phyloP scores from a whole-genome alignment of 169 alveolate genomes.

The Amoebophrya sp. region DNA sequence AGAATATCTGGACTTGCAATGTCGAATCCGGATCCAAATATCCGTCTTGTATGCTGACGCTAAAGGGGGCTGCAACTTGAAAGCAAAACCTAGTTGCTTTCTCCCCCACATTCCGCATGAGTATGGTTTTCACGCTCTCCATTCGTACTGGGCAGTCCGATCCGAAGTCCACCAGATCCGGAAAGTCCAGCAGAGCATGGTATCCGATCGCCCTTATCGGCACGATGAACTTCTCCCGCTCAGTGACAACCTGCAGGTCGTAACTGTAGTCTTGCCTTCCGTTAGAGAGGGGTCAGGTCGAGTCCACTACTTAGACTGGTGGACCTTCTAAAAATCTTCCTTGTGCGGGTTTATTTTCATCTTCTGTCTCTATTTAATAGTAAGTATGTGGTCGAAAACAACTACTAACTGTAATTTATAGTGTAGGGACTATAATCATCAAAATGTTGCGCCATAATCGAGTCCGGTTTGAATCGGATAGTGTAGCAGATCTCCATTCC shows the following conservation, averaged over 20 bases:
- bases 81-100: slow-evolving; percentile 63
- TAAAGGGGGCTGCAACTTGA: neutral
- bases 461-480: slow-evolving; percentile 41
- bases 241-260: slow-evolving; percentile 79
- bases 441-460: too few relatives aligned
- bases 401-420: too few relatives aligned
- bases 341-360: too few relatives aligned
- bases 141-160: slow-evolving; percentile 73
- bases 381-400: too few relatives aligned
- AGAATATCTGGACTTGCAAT: neutral
- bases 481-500: slow-evolving; percentile 50
- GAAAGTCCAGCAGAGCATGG: slow-evolving; percentile 76
- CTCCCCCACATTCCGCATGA: slow-evolving; percentile 83
- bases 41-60: slow-evolving; percentile 62
- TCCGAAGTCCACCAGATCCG: slow-evolving; percentile 79
- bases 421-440: too few relatives aligned
- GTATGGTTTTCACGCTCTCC: slow-evolving; percentile 75
- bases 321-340: too few relatives aligned
- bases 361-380: too few relatives aligned
- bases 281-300: too few relatives aligned
- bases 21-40: slow-evolving; percentile 60
- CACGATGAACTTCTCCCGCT: slow-evolving; percentile 76
- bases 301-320: too few relatives aligned
- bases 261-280: slow-evolving; percentile 67
- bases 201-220: slow-evolving; percentile 74